Base-by-base conservation (phyloP, 495 filamentous ascomycete genomes). In the Sphaerosporella brunnea region DNA sequence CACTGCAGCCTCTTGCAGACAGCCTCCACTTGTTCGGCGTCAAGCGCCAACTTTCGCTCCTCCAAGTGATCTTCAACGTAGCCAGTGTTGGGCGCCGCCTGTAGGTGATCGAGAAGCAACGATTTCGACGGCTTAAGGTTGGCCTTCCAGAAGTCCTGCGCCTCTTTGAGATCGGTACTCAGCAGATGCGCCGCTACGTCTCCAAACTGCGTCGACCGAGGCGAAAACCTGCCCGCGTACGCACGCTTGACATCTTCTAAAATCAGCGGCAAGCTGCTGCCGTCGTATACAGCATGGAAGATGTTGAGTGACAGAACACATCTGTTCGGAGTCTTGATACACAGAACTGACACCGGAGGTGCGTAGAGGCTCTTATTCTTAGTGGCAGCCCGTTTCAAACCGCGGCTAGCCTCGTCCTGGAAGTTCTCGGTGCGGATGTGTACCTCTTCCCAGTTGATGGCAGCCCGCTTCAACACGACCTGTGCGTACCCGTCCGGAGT, bases 201-300 rank as follows among this genome's bases (percentile, higher is more conserved):
- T 4, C 48, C 56, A 36, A 65, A 57, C 13, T 68, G 58, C 11
- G 41, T 36, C 16, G 51, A 8, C 23, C 58, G 45, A 13, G 48
- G 36, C 7, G 46, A 32, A 34, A 54, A 50, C 13, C 35, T 47
- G 11, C 45, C 36, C 7, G 40, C 41, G 44, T 75, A 75, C 24
- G 59, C 59, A 4, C 50, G 47, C 13, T 63, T 63, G 24, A 86
- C 66, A 19, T 68, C 63, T 3, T 69, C 63, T 13, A 94, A 63
- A 0, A 94, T 59, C 21, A 86, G 64, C 0, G 69, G 60, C 23
- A 93, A 68, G 45, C 83, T 88, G 54, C 73, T 80, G 1, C 80
- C 87, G 64, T 96, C 88, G 54, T 95, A 96, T 0, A 95, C 64
- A 4, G 75, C 83, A 57, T 96, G 88, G 62, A 90, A 88, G 0